Evolutionary conservation across 805 yeast genomes (phyloP).

Genomic region (Dipodascus albidus): DNA sequence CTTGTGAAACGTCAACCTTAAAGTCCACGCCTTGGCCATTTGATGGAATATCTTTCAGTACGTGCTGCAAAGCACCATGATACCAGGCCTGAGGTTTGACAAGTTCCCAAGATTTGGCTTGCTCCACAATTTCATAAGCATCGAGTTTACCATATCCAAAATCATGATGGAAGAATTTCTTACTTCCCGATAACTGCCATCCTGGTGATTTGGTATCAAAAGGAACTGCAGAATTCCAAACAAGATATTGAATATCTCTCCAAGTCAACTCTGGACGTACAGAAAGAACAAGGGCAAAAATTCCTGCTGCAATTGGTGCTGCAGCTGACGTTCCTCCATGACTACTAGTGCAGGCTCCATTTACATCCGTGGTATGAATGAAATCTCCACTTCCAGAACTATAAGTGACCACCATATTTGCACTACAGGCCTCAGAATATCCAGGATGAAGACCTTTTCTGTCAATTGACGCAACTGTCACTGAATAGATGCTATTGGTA

Average conservation of each 20-base stretch:
- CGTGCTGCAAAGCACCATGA: conserved; percentile 35
- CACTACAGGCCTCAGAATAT: conserved; percentile 88
- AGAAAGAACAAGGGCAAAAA: conserved; percentile 69
- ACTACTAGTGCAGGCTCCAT: conserved; percentile 49
- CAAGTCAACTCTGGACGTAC: conserved; percentile 84
- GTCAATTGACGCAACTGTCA: conserved; percentile 91
- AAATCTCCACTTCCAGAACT: conserved; percentile 84
- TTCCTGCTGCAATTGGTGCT: conserved; percentile 97
- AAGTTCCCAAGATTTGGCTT: conserved; percentile 64
- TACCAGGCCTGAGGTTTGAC: conserved; percentile 91
- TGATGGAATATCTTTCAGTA: conserved; percentile 18
- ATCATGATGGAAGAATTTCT: conserved; percentile 64
- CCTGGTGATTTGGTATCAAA: conserved; percentile 54
- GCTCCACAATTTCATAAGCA: conserved; percentile 59
- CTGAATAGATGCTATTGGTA: conserved; percentile 88
- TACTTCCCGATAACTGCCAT: conserved; percentile 63
- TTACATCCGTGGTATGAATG: conserved; percentile 78
- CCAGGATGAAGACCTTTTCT: conserved; percentile 76
- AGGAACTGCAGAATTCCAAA: conserved; percentile 58
- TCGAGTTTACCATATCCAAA: conserved; percentile 92
- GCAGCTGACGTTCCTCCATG: conserved; percentile 99
- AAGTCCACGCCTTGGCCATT: conserved; percentile 9
- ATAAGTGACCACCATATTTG: conserved; percentile 88
- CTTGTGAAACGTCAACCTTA: conserved; percentile 31
- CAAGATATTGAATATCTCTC: conserved; percentile 88